phyloP scores from a whole-genome alignment of 768 basidiomycete genomes.

The Polyporus arcularius region DNA sequence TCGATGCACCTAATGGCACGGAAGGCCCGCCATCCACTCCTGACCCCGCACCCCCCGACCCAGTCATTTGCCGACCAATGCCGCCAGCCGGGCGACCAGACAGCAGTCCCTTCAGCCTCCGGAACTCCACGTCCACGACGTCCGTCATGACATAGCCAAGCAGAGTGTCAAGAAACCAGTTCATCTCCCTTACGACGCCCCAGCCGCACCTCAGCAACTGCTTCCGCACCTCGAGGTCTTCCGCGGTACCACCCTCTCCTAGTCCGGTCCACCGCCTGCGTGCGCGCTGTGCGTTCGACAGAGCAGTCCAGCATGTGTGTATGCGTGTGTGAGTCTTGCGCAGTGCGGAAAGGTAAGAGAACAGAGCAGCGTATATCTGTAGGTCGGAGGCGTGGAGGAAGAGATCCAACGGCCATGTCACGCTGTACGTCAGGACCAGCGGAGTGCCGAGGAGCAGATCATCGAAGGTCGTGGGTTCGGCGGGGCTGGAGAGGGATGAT shows the following conservation, averaged over 20 bases:
- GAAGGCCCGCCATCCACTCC: background rate
- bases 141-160: conserved; percentile 88
- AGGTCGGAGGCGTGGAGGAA: conserved; percentile 81
- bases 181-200: conserved; percentile 87
- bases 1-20: conserved; percentile 4
- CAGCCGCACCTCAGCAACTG: conserved; percentile 76
- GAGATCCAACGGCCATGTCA: conserved; percentile 88
- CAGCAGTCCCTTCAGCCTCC: conserved; percentile 64
- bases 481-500: conserved; percentile 39
- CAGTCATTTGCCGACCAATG: conserved; percentile 22
- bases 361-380: conserved; percentile 71
- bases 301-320: conserved; percentile 79
- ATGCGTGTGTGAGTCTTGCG: conserved; percentile 83
- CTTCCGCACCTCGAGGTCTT: conserved; percentile 65
- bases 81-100: conserved; percentile 24
- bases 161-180: conserved; percentile 87
- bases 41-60: conserved; percentile 10
- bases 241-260: conserved; percentile 80
- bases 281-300: conserved; percentile 84
- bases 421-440: conserved; percentile 64
- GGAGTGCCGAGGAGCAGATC: conserved; percentile 81
- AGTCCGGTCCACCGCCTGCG: conserved; percentile 85
- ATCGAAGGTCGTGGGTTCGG: conserved; percentile 58
- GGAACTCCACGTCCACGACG: conserved; percentile 84
- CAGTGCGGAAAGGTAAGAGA: conserved; percentile 81